phyloP scores from a whole-genome alignment of 345 rosid genomes.

The Rhodomyrtus tomentosa region DNA sequence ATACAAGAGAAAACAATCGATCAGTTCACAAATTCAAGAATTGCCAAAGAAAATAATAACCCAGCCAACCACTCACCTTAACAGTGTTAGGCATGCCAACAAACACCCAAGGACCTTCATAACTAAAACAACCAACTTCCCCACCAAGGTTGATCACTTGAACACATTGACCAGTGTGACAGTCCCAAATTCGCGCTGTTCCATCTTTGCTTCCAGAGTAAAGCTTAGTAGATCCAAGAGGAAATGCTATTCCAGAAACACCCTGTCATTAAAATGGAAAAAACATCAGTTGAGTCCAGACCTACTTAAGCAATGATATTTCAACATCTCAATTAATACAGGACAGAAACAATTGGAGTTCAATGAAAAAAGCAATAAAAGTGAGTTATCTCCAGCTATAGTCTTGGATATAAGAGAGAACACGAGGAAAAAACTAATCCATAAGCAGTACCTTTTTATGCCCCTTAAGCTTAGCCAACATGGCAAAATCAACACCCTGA shows the following conservation, averaged over 20 bases:
- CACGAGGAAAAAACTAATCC: background rate
- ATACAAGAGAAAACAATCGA: background rate
- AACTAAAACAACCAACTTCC: conserved; percentile 33
- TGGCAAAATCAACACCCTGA: conserved; percentile 11
- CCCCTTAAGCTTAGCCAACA: conserved; percentile 23
- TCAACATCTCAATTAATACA: background rate
- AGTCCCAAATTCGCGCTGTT: conserved; percentile 35
- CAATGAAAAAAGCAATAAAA: background rate
- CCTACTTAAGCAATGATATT: background rate
- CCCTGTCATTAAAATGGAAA: no score
- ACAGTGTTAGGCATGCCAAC: conserved; percentile 40
- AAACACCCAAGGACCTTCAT: conserved; percentile 54
- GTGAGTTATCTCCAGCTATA: background rate
- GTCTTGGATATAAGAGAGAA: background rate
- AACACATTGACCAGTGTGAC: conserved; percentile 34
- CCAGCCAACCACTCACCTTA: conserved; percentile 15
- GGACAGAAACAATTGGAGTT: background rate
- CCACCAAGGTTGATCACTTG: conserved; percentile 20
- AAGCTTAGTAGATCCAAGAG: no score
- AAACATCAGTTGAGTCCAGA: no score
- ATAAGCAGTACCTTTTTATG: conserved; percentile 14
- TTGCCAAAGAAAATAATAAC: background rate
- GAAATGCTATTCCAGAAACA: no score
- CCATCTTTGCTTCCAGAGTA: conserved; percentile 45
- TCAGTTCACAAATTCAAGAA: background rate